Evolutionary conservation across 1,284 basidiomycete genomes (phyloP).

Genomic region (Anthracocystis walkeri): DNA sequence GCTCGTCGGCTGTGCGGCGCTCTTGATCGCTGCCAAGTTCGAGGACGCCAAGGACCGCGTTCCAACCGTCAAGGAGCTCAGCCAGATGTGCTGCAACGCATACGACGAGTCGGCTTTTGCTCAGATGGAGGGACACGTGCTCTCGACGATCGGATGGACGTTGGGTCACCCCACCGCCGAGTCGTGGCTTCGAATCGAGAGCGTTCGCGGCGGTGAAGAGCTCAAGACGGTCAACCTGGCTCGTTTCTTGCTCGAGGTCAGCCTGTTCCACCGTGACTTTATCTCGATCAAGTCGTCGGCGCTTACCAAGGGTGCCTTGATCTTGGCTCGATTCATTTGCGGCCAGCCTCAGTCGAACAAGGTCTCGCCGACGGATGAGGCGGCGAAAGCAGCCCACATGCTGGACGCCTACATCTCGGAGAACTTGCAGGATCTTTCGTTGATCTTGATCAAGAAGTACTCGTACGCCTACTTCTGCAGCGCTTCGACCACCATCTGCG

Average conservation of each 20-base stretch:
- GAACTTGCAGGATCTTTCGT: conserved; percentile 87
- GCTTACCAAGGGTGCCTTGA: conserved; percentile 87
- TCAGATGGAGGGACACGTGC: conserved; percentile 84
- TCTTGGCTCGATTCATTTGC: conserved; percentile 85
- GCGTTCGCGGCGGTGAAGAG: conserved; percentile 75
- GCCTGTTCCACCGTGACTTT: conserved; percentile 95
- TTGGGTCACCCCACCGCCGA: conserved; percentile 98
- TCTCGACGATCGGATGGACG: conserved; percentile 94
- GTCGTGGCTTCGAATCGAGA: conserved; percentile 84
- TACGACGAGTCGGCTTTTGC: conserved; percentile 95
- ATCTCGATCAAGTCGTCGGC: conserved; percentile 85
- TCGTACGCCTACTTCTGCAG: conserved; percentile 93
- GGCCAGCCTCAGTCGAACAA: conserved; percentile 40
- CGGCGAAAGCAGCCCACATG: conserved; percentile 74
- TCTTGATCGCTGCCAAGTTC: conserved; percentile 99
- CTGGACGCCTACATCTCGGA: conserved; percentile 87
- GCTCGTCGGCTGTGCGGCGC: conserved; percentile 95
- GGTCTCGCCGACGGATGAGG: conserved; percentile 39
- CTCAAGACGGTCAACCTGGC: conserved; percentile 91
- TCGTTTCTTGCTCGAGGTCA: conserved; percentile 97
- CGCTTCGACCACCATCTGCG: conserved; percentile 88
- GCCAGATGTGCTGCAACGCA: conserved; percentile 91
- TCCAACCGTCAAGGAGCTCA: conserved; percentile 91
- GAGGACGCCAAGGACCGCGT: conserved; percentile 99
- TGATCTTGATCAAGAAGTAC: conserved; percentile 96